phyloP scores from a whole-genome alignment of 805 yeast species.

The Hemisphaericaspora nanyangensis region DNA sequence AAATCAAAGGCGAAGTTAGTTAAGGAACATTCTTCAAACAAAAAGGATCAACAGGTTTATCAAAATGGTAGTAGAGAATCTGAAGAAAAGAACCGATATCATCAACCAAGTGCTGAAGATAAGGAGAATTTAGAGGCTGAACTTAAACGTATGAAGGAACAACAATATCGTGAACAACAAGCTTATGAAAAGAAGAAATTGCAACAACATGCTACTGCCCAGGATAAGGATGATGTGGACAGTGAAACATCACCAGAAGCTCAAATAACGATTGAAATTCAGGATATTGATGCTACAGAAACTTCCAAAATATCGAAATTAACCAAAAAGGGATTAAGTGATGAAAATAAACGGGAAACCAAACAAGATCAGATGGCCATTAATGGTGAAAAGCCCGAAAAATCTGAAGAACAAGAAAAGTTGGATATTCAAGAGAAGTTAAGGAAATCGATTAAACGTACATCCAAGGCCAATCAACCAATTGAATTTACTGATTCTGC shows the following conservation, averaged over 20 bases:
- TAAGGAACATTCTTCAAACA: slow-evolving; percentile 5
- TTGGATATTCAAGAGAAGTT: slow-evolving; percentile 42
- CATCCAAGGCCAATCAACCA: slow-evolving; percentile 43
- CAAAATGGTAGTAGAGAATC: not conserved
- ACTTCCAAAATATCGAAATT: not conserved
- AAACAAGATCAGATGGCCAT: not conserved
- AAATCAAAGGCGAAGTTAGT: slow-evolving; percentile 9
- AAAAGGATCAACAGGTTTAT: not conserved
- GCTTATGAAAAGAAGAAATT: not conserved
- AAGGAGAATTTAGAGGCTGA: slow-evolving; percentile 3
- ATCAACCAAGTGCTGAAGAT: slow-evolving; percentile 1
- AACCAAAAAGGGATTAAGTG: too few species aligned
- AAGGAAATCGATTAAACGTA: slow-evolving; percentile 37
- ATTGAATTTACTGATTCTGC: slow-evolving; percentile 66
- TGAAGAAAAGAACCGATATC: not conserved
- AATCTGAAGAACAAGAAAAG: slow-evolving; percentile 16
- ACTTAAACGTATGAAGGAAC: not conserved
- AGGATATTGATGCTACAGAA: not conserved
- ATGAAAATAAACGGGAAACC: not conserved
- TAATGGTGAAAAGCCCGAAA: not conserved
- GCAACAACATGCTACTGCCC: not conserved
- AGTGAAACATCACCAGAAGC: not conserved
- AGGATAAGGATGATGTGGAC: not conserved
- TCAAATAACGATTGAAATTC: not conserved
- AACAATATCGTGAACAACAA: not conserved